A percentile compares a stretch with the other conserved stretches of the same genome.
phyloP scores from a whole-genome alignment of 148 eudicot species.

The Fagopyrum homotropicum region DNA sequence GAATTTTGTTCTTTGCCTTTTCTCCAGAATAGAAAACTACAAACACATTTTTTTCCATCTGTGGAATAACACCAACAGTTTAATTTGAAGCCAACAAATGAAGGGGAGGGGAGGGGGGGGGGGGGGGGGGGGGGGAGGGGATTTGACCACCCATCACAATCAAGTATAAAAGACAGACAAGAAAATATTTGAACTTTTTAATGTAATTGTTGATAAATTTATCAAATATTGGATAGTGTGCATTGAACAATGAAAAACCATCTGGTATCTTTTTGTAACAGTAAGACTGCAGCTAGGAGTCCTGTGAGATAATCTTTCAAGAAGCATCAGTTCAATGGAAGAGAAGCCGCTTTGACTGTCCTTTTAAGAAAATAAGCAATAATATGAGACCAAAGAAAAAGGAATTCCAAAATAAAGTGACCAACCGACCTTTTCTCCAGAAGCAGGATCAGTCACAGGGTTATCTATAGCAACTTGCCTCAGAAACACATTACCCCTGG shows the following conservation, averaged over 20 bases:
- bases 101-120: not conserved
- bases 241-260: not conserved
- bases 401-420: not conserved
- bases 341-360: not conserved
- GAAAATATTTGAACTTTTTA: not conserved
- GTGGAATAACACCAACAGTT: conserved; percentile 12
- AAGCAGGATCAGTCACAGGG: conserved; percentile 75
- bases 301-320: not conserved
- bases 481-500: conserved; percentile 89
- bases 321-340: not conserved
- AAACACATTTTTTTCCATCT: conserved; percentile 97
- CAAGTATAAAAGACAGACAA: not conserved
- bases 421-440: conserved; percentile 72
- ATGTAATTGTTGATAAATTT: not conserved
- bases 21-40: conserved; percentile 88
- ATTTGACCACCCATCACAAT: not conserved
- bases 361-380: not conserved
- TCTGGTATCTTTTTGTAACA: not conserved
- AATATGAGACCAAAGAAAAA: not conserved
- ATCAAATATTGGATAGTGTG: not conserved
- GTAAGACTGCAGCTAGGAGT: not conserved
- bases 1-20: conserved; percentile 77
- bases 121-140: too few species aligned
- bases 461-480: conserved; percentile 64
- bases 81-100: not conserved